A percentile compares a stretch with the other conserved stretches of the same genome.
phyloP scores from a whole-genome alignment of 768 basidiomycete species.

The Omphalotus guepiniiformis region DNA sequence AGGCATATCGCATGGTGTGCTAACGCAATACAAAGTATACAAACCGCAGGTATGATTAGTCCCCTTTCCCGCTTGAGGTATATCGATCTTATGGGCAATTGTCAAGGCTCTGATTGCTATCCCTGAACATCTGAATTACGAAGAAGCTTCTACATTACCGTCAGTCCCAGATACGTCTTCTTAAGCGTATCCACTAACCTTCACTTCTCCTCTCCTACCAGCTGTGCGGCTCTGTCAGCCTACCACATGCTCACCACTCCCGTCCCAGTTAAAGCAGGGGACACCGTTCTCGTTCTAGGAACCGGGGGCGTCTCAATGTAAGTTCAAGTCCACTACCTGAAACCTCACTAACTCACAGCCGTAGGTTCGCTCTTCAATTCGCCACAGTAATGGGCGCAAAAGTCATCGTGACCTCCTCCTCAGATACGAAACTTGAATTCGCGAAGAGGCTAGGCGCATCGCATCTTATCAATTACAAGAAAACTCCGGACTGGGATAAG shows the following conservation, averaged over 20 bases:
- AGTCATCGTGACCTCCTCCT: constrained; percentile 49
- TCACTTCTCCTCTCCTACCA: constrained; percentile 32
- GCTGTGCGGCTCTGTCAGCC: constrained; percentile 42
- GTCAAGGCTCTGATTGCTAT: constrained; percentile 26
- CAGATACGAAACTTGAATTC: constrained; percentile 40
- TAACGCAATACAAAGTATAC: background rate
- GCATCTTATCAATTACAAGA: constrained; percentile 49
- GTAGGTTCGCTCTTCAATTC: constrained; percentile 42
- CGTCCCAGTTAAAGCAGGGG: constrained; percentile 40
- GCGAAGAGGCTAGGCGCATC: constrained; percentile 38
- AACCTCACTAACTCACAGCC: constrained; percentile 14
- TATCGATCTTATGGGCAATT: background rate
- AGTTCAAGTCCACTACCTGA: background rate
- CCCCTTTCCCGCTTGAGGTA: background rate
- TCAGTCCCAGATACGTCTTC: constrained; percentile 21
- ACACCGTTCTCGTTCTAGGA: constrained; percentile 42
- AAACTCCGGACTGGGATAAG: constrained; percentile 43
- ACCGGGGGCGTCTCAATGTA: constrained; percentile 40
- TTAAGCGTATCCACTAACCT: background rate
- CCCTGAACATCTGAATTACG: constrained; percentile 40
- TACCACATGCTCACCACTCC: constrained; percentile 33
- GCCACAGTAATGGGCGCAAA: constrained; percentile 45
- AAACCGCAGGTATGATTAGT: background rate
- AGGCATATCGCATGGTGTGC: background rate
- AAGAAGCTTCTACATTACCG: constrained; percentile 44